These are phyloP conservation scores for Ustilago esculenta DNA, from an alignment of 1,284 basidiomycete genomes.

Conservation along the genomic window DNA sequence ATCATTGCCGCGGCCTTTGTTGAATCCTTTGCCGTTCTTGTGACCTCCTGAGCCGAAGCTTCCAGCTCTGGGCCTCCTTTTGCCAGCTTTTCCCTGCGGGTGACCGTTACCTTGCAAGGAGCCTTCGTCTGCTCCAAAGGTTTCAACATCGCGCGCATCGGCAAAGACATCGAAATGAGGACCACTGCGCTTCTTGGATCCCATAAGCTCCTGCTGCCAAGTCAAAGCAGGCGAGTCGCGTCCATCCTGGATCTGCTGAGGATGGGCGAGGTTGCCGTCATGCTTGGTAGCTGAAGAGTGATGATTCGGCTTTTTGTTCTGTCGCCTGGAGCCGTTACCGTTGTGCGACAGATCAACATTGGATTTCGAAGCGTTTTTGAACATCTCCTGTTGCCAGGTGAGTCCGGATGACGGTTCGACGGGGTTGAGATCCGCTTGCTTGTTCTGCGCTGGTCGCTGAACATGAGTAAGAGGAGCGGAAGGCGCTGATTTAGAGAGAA, in stretches of 20 bases:
- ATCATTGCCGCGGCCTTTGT: conserved; percentile 32
- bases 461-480: conserved; percentile 22
- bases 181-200: conserved; percentile 44
- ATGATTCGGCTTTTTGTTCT: conserved; percentile 18
- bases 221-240: conserved; percentile 47
- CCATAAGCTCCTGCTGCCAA: conserved; percentile 58
- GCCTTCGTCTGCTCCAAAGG: conserved; percentile 43
- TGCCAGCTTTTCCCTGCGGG: conserved; percentile 18
- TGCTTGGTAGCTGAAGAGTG: conserved; percentile 22
- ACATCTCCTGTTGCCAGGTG: conserved; percentile 57
- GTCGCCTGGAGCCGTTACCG: conserved; percentile 19
- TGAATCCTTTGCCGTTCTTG: conserved; percentile 22
- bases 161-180: conserved; percentile 58
- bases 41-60: conserved; percentile 38
- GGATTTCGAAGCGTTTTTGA: conserved; percentile 31
- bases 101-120: conserved; percentile 7
- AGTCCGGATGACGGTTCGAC: conserved; percentile 30
- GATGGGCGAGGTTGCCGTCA: conserved; percentile 44
- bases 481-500: conserved; percentile 47
- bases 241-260: conserved; percentile 40
- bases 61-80: conserved; percentile 35
- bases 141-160: conserved; percentile 52
- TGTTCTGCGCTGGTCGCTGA: conserved; percentile 12
- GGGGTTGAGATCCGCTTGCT: conserved; percentile 3
- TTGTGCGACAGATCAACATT: conserved; percentile 20